Base-by-base conservation (phyloP, 257 asterid genomes). In the Rhazya stricta region DNA sequence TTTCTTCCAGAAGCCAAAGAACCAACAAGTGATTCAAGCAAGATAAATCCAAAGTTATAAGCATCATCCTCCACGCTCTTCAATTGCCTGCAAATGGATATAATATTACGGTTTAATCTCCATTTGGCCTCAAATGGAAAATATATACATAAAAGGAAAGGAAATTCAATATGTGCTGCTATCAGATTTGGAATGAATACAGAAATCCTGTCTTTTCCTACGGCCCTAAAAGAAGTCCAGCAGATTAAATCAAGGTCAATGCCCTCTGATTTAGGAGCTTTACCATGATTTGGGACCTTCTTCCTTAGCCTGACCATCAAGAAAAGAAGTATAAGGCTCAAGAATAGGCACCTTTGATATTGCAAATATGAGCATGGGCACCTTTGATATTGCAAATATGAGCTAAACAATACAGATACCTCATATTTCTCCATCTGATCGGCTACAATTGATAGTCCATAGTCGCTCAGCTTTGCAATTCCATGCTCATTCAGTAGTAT, bases 401-500 rank as follows among this genome's bases (percentile, higher is more conserved):
- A n/a, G 37, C 5, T 21, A 23, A 30, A 30, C 69, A 7, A 32
- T 32, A 16, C 69, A 37, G 70, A 62, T 72, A 88, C 91, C 85
- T 79, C 84, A 30, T 75, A 79, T 63, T 69, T 86, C 41, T 88
- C 83, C 16, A 76, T 65, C 25, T 87, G 89, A 81, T 85, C 89
- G 57, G 79, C 79, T 48, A 90, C 84, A 72, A 90, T 81, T 19
- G 94, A 88, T 79, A 88, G 67, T n/a, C 94, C 96, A 65, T 87
- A 88, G 75, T 88, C 96, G 36, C 94, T 87, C 85, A 90, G 81
- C 80, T 90, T 88, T 72, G 89, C 96, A 46, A 88, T 82, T 46
- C 79, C 72, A 79, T 90, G 81, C 81, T 88, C 89, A 12, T 84
- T 81, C 57, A 90, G 56, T 86, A 90, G 75, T 67, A 90, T 87